phyloP scores from a whole-genome alignment of 2,329 filamentous ascomycete species.

The Emergomyces orientalis region DNA sequence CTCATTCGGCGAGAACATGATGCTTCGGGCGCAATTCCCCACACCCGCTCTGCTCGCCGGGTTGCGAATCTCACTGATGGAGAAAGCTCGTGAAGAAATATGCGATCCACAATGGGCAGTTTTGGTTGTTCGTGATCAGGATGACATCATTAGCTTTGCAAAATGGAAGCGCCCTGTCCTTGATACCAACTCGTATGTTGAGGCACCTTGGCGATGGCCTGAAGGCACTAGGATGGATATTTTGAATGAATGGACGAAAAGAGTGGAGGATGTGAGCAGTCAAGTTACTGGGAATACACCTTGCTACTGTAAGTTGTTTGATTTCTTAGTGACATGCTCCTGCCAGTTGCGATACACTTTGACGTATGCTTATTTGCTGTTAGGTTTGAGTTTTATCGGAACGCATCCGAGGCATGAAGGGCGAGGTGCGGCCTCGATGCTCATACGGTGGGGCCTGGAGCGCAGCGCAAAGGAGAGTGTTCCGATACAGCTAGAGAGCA shows the following conservation, averaged over 20 bases:
- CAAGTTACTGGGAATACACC: conserved; percentile 9
- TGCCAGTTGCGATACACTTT: no score
- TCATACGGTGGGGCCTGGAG: conserved; percentile 17
- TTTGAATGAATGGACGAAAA: conserved; percentile 14
- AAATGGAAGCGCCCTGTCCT: conserved; percentile 17
- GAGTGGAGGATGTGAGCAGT: conserved; percentile 11
- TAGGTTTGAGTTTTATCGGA: conserved; percentile 17
- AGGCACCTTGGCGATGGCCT: conserved; percentile 17
- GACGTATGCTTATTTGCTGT: neutral
- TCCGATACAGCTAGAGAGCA: conserved; percentile 12
- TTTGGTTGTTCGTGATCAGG: conserved; percentile 13
- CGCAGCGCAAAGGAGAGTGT: conserved; percentile 11
- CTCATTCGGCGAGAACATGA: conserved; percentile 17
- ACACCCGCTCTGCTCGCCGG: conserved; percentile 16
- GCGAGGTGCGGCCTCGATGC: conserved; percentile 15
- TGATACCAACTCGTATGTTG: conserved; percentile 10
- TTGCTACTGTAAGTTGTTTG: conserved; percentile 9
- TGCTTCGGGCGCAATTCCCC: conserved; percentile 22
- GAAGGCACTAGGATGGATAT: conserved; percentile 15
- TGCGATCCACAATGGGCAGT: conserved; percentile 14
- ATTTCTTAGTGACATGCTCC: neutral
- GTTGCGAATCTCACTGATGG: conserved; percentile 14
- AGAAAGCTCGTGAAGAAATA: conserved; percentile 17
- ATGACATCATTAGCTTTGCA: conserved; percentile 17
- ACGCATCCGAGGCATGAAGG: conserved; percentile 16